A percentile compares a stretch with the other conserved stretches of the same genome.
phyloP scores from a whole-genome alignment of 441 rosid species.

The Dalechampia spathulata region DNA sequence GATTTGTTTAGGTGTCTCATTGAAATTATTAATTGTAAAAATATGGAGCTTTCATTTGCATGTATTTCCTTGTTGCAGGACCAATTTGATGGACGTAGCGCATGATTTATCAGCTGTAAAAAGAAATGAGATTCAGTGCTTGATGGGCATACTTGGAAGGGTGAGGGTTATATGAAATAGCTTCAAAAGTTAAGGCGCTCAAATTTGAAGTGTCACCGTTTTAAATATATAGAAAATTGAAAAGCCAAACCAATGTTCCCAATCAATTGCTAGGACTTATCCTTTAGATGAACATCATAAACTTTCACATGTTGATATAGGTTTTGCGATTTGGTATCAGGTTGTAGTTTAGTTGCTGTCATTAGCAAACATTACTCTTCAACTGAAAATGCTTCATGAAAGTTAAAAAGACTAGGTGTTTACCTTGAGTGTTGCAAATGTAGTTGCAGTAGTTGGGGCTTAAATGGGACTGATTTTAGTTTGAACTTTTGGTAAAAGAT shows the following conservation, averaged over 20 bases:
- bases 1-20: slow-evolving; percentile 5
- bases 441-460: neutral
- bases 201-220: neutral
- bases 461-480: neutral
- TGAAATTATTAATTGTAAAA: neutral
- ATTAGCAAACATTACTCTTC: neutral
- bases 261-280: no score
- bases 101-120: slow-evolving; percentile 37
- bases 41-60: neutral
- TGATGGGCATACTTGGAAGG: slow-evolving; percentile 42
- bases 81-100: slow-evolving; percentile 49
- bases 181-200: no score
- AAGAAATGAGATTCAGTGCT: slow-evolving; percentile 45
- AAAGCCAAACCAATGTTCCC: no score
- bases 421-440: neutral
- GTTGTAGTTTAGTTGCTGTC: no score
- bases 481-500: neutral
- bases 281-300: neutral
- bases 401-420: neutral
- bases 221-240: no score
- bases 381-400: neutral
- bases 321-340: neutral
- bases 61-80: slow-evolving; percentile 37
- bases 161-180: no score
- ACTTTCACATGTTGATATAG: neutral